Percentiles rank a stretch among this genome's conserved stretches.
phyloP scores from a whole-genome alignment of 257 asterid genomes.

The Jasminum sambac region DNA sequence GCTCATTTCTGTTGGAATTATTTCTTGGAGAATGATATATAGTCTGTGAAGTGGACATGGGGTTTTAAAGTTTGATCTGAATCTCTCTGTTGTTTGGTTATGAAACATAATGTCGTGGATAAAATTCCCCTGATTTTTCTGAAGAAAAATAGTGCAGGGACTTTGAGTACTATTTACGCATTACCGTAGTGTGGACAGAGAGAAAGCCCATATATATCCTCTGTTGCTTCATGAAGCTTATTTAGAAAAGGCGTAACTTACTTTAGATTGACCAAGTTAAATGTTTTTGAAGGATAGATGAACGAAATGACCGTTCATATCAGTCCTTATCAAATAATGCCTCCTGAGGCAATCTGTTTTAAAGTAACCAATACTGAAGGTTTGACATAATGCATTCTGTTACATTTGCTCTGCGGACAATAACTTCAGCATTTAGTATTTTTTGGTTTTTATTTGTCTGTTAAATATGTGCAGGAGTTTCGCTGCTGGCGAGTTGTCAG shows the following conservation, averaged over 20 bases:
- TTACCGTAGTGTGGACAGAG: background rate
- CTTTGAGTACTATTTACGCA: background rate
- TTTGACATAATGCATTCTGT: background rate
- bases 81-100: background rate
- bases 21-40: background rate
- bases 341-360: background rate
- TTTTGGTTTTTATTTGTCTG: constrained; percentile 15
- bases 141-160: background rate
- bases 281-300: background rate
- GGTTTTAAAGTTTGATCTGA: background rate
- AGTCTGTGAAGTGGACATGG: background rate
- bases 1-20: background rate
- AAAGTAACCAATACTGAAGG: background rate
- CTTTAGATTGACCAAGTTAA: background rate
- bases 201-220: background rate
- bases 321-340: background rate
- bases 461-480: constrained; percentile 51
- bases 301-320: background rate
- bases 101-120: background rate
- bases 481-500: constrained; percentile 51
- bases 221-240: background rate
- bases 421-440: constrained; percentile 17
- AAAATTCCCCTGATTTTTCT: background rate
- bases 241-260: background rate
- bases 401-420: constrained; percentile 3